Evolutionary conservation across 768 basidiomycete species (phyloP).

Genomic region (Suillus fuscotomentosus): DNA sequence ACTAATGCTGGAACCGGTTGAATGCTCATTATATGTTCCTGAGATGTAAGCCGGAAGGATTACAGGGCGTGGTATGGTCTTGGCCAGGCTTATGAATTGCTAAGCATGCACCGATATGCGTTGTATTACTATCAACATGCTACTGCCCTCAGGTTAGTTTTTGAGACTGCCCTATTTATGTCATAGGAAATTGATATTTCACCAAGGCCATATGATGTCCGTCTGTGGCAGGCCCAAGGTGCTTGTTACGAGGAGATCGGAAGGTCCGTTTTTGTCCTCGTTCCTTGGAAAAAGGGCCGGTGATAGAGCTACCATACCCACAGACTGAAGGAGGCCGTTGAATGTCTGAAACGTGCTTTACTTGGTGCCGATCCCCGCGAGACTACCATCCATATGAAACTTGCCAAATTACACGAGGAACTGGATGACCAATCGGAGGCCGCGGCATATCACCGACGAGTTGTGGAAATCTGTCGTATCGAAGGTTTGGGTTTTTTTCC

Average conservation of each 20-base stretch:
- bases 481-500: slow-evolving; percentile 42
- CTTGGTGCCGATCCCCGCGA: slow-evolving; percentile 78
- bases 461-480: slow-evolving; percentile 60
- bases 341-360: slow-evolving; percentile 88
- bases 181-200: slow-evolving; percentile 2
- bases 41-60: slow-evolving; percentile 95
- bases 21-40: background rate
- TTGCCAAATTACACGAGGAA: slow-evolving; percentile 69
- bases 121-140: slow-evolving; percentile 96
- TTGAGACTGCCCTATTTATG: background rate
- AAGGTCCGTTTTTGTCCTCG: slow-evolving; percentile 45
- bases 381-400: slow-evolving; percentile 65
- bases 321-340: slow-evolving; percentile 86
- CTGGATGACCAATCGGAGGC: slow-evolving; percentile 69
- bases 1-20: background rate
- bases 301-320: slow-evolving; percentile 9
- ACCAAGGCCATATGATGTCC: slow-evolving; percentile 87
- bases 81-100: slow-evolving; percentile 94
- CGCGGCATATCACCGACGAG: slow-evolving; percentile 76
- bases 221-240: slow-evolving; percentile 94
- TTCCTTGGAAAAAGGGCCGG: background rate
- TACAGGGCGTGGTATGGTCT: slow-evolving; percentile 99
- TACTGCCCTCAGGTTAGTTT: slow-evolving; percentile 78
- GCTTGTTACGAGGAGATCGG: slow-evolving; percentile 92
- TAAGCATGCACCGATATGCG: slow-evolving; percentile 97